Conservation (phyloP, 192 early-diverging fungal species). For the Linnemannia schmuckeri region DNA sequence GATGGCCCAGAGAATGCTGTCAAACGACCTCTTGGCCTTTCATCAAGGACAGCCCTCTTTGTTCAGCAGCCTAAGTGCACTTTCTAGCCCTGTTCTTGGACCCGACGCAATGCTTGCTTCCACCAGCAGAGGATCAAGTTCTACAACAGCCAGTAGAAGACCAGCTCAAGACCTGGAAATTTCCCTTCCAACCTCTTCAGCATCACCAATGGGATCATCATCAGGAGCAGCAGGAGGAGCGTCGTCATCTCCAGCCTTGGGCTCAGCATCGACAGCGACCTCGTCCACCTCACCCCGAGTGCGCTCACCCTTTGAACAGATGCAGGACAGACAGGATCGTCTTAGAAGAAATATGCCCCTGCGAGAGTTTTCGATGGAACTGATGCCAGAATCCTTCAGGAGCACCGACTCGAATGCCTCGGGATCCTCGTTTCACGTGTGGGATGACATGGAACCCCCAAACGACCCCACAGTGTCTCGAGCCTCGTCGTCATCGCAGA, state of each 20-base stretch:
- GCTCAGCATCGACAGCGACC: neutral
- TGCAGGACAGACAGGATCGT: neutral
- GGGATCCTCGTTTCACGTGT: neutral
- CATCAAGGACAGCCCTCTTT: slow-evolving; percentile 25
- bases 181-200: neutral
- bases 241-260: neutral
- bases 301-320: neutral
- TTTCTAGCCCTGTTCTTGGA: neutral
- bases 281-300: neutral
- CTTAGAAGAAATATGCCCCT: neutral
- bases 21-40: slow-evolving; percentile 19
- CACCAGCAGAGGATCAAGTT: neutral
- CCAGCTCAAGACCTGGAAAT: neutral
- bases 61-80: slow-evolving; percentile 12
- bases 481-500: slow-evolving; percentile 2
- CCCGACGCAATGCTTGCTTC: neutral
- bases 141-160: neutral
- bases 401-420: slow-evolving; percentile 9
- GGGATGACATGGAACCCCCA: neutral
- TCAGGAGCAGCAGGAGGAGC: slow-evolving; percentile 8
- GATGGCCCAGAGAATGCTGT: slow-evolving; percentile 28
- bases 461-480: neutral
- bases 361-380: slow-evolving; percentile 2
- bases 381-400: slow-evolving; percentile 4
- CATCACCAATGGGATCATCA: neutral